A percentile compares a stretch with the other conserved stretches of the same genome.
Conservation (phyloP, 2,329 filamentous ascomycete species). For the Xenoacremonium recifei region DNA sequence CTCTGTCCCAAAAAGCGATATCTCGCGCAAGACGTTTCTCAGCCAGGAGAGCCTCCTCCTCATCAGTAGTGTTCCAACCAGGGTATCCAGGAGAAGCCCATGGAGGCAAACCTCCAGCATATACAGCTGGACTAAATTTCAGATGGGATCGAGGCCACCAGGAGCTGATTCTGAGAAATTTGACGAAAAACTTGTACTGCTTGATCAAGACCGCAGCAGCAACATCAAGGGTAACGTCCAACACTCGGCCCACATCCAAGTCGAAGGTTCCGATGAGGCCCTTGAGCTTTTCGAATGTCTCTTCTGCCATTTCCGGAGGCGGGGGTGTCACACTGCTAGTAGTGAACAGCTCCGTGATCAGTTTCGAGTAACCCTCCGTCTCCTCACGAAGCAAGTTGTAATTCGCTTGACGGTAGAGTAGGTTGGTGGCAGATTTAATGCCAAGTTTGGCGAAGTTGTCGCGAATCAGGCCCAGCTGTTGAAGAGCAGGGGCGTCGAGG, state of each 20-base stretch:
- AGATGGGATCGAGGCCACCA: constrained; percentile 82
- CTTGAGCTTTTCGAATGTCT: constrained; percentile 89
- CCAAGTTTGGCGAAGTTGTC: constrained; percentile 81
- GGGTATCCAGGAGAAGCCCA: constrained; percentile 79
- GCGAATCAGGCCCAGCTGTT: constrained; percentile 75
- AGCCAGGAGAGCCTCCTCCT: constrained; percentile 62
- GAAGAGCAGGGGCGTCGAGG: constrained; percentile 76
- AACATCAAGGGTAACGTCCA: constrained; percentile 93
- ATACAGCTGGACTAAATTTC: constrained; percentile 41
- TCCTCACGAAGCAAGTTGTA: constrained; percentile 96
- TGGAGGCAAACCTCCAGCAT: constrained; percentile 68
- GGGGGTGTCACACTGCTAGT: constrained; percentile 74
- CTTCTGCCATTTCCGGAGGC: constrained; percentile 73
- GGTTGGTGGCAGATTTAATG: constrained; percentile 87
- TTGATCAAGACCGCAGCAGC: constrained; percentile 93
- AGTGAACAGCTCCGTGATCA: constrained; percentile 93
- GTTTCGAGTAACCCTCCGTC: constrained; percentile 93
- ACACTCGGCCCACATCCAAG: constrained; percentile 87
- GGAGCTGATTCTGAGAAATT: constrained; percentile 84
- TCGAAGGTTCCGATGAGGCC: constrained; percentile 96
- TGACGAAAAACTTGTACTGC: constrained; percentile 91
- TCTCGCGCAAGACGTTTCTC: constrained; percentile 66
- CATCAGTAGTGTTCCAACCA: constrained; percentile 62
- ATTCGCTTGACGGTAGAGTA: constrained; percentile 92
- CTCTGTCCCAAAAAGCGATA: constrained; percentile 74